phyloP scores from a whole-genome alignment of 345 rosid genomes.

The Toxicodendron radicans region DNA sequence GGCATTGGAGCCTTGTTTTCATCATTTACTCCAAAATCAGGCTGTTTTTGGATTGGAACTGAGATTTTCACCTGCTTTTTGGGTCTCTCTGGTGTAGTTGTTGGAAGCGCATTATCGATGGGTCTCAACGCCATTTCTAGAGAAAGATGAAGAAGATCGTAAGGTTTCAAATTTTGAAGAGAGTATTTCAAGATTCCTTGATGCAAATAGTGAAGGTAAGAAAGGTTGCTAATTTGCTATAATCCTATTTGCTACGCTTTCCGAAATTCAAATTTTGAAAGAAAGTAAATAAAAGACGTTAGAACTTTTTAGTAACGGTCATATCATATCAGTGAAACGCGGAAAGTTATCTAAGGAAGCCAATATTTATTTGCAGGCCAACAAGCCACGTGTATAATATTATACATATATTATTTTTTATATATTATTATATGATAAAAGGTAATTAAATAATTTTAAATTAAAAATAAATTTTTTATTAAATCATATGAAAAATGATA shows the following conservation, averaged over 20 bases:
- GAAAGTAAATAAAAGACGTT: constrained; percentile 7
- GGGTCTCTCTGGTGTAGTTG: constrained; percentile 50
- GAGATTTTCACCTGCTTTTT: constrained; percentile 63
- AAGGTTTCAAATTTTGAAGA: background rate
- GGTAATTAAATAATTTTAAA: no score
- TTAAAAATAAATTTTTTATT: no score
- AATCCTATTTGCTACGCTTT: background rate
- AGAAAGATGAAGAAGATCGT: background rate
- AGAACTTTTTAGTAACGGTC: constrained; percentile 18
- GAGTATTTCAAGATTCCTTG: constrained; percentile 3
- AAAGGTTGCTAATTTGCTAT: background rate
- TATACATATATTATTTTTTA: no score
- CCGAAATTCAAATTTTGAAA: constrained; percentile 21
- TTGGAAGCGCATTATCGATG: constrained; percentile 77
- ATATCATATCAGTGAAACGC: background rate
- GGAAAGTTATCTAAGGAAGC: background rate
- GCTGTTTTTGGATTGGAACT: constrained; percentile 30
- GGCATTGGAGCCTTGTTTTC: constrained; percentile 58
- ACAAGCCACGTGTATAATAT: no score
- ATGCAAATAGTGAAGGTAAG: background rate
- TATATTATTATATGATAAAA: no score
- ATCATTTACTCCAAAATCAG: constrained; percentile 40
- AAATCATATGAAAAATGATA: no score
- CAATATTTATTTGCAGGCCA: background rate
- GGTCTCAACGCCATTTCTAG: constrained; percentile 74